Evolutionary conservation across 805 yeast species (phyloP), one percentile per base, ranked within the genome.

Genomic region (Yarrowia yakushimensis): DNA sequence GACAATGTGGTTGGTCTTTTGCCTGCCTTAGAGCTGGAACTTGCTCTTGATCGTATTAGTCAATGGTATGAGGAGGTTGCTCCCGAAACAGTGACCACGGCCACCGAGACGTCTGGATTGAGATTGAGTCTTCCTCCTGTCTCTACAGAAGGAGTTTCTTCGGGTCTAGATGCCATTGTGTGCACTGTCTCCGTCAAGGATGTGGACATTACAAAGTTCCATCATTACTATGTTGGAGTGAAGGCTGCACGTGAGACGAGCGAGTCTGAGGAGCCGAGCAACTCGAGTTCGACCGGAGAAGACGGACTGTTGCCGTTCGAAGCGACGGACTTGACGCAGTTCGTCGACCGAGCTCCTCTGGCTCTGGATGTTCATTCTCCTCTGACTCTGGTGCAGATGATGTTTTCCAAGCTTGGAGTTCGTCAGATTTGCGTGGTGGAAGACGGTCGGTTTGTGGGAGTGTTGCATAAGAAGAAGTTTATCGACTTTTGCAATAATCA

Each of bases 361-460:
- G 77, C 77, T 46, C 66, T 83, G 41, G 82, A 81, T 62, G 67
- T 79, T 34, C 74, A 77, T 57, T 76, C 83, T 17, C 83, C 83
- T 11, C 67, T 82, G 28, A 74, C 82, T 8, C 72, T 82, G 65
- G 84, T 82, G 3, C 81, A 82, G 63, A 72, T 78, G 68, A 72
- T 83, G 22, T 83, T 83, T 69, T 78, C 81, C 45, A 78, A 80
- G 66, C 71, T 83, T 33, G 86, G 86, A 0, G 78, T 76, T 36
- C 69, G 85, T 43, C 73, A 73, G 60, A 81, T 82, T 1, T 77
- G 82, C 62, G 79, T 81, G 1, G 69, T 79, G 25, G 76, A 76
- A 55, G 74, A 78, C 30, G 85, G 85, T 12, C 70, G 73, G 60
- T 82, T 77, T 67, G 76, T 76, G 63, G 85, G 85, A 1, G 75